Base-by-base conservation (phyloP, 495 filamentous ascomycete genomes). In the Annulohypoxylon nitens region DNA sequence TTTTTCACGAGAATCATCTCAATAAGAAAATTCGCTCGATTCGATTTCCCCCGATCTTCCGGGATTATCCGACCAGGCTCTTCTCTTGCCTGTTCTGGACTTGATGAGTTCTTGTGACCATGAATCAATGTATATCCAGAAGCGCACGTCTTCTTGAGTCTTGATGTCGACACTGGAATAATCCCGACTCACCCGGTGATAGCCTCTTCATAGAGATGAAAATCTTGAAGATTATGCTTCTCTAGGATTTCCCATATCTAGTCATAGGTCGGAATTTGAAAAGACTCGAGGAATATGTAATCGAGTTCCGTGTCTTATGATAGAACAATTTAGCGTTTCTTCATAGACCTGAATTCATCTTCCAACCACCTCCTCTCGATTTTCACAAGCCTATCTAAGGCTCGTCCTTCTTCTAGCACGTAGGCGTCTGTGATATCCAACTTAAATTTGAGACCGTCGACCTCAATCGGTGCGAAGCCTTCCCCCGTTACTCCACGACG, bases 331-430 rank as follows among this genome's bases (percentile, higher is more conserved):
- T 6, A 7, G 11, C 6, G 14, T 26, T 30, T 16, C 30, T 14
- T 45, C 26, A 20, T 5, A 16, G 34, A 30, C 20, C 20, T 9
- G 6, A 61, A 26, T 26, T 26, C 50, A 10, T 51, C 61, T 57
- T 69, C 26, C 6, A 10, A 3, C 20, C 59, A 66, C 34, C 73
- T 72, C n/a, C 57, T 30, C n/a, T 77, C 69, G 14, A 79, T 74
- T 23, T 16, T 78, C 34, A 84, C 75, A 48, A 89, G 67, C 67
- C 86, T 73, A 71, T 88, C 86, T 53, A 89, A 73, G 5, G 84
- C 86, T 45, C 80, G 78, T 12, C 86, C 86, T 14, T 84, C 77
- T 59, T 88, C 86, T 59, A 87, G 73, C 6, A 83, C 84, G 78
- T 84, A 88, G 1, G 85, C 86, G 0, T 80, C 82, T 1, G 76